A percentile compares a stretch with the other conserved stretches of the same genome.
These are phyloP conservation scores for Vigna radiata DNA, from an alignment of 306 rosid species.

Conservation along the genomic window DNA sequence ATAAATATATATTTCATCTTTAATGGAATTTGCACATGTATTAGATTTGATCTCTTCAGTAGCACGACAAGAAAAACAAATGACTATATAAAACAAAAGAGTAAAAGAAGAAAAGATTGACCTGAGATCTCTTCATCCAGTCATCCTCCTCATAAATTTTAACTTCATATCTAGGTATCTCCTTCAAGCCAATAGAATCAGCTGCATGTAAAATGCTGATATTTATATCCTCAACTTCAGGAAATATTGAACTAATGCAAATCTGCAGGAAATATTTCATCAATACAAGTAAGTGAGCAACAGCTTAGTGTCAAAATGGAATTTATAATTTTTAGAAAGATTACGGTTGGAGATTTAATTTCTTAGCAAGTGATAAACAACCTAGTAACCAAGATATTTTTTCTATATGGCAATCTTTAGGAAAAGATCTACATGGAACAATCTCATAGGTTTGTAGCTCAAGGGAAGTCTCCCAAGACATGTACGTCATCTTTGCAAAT, in stretches of 20 bases:
- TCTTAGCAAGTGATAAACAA: not conserved
- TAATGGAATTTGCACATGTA: not conserved
- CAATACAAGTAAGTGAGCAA: conserved; percentile 33
- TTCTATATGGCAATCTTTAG: too few species aligned
- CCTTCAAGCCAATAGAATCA: conserved; percentile 84
- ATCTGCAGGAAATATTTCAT: conserved; percentile 56
- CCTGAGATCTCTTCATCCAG: conserved; percentile 85
- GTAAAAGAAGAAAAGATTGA: conserved; percentile 45
- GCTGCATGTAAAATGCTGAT: conserved; percentile 71
- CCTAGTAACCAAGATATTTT: too few species aligned
- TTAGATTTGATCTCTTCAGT: conserved; percentile 6
- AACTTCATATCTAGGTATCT: conserved; percentile 71
- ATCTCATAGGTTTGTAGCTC: too few species aligned
- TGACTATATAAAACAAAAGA: not conserved
- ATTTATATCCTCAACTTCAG: conserved; percentile 65
- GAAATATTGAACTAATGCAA: conserved; percentile 69
- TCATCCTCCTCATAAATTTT: conserved; percentile 70
- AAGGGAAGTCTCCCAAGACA: too few species aligned
- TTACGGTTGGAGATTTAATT: not conserved
- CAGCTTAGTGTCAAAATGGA: not conserved
- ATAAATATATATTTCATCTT: conserved; percentile 11
- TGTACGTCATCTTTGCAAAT: too few species aligned
- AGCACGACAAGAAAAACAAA: conserved; percentile 16
- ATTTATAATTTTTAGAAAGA: not conserved
- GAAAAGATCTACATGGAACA: too few species aligned